Evolutionary conservation across 148 eudicot genomes (phyloP), one percentile per base, ranked within the genome.

Genomic region (Amaranthus palmeri): DNA sequence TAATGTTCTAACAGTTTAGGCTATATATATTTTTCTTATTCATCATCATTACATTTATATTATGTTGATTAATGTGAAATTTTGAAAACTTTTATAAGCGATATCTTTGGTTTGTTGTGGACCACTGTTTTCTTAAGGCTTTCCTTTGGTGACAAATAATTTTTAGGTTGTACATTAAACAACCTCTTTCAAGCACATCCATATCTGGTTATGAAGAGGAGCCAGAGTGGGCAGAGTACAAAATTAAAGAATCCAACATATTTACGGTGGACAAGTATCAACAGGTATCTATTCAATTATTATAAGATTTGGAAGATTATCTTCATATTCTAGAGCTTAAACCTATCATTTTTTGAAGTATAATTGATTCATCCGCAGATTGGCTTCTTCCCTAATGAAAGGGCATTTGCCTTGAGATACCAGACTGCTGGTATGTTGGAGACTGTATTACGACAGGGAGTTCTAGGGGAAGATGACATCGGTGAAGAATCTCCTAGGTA

Each of bases 361-460:
- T 68, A 81, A 65, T 61, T 74, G 74, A 76, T 85, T 89, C 86
- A 90, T 80, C 82, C 87, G 85, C 98, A 93, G 98, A 84, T 93
- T 72, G 87, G 96, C 52, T 87, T 91, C 81, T 93, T 93, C 71
- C 91, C 96, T 60, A 70, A 79, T 52, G 82, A 91, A 81, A 91
- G 76, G 88, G 98, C 97, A 66, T 93, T 87, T 84, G 89, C 92
- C 61, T 68, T 93, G 71, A 87, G 98, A 74, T 93, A 93, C 74
- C 97, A 93, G 76, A 93, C 97, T 51, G 97, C 98, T 77, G 97
- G 92, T 77, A 93, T 93, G 98, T 71, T 93, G 75, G 98, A 93
- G 72, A 86, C 84, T 47, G 86, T 93, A 63, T 72, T 93, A 67
- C 86, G 98, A 67, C 86, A 91, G 66, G 98, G 98, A 8, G 96